Base-by-base conservation (phyloP, 306 rosid species). In the Prunus fruticosa region DNA sequence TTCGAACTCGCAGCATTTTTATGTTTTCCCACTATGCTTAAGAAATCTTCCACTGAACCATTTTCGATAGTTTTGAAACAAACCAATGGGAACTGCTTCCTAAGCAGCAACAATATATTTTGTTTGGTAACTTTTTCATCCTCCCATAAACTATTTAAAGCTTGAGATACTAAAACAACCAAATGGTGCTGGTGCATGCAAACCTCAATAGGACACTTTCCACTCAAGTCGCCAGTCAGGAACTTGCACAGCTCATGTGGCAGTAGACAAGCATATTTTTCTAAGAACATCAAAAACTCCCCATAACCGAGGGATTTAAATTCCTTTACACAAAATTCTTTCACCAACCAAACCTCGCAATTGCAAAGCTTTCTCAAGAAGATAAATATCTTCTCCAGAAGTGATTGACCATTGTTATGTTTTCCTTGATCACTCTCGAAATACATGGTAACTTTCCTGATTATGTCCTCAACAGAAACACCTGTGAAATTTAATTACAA, bases 291-390 rank as follows among this genome's bases (percentile, higher is more conserved):
- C 68, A 86, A 76, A 73, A 94, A 89, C 69, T 89, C 95, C 85
- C 96, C 97, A 73, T 81, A 53, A 79, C 98, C 98, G 71, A 94
- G 93, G 79, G 89, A 81, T 76, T 57, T 86, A 34, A 94, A 94
- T 74, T 86, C 88, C 84, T 82, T 74, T 53, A 84, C 89, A 64
- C 86, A 77, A 86, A 87, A 89, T 76, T 90, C 89, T 81, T 90
- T 89, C 27, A 84, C 79, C 66, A 94, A 82, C 97, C 96, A 91
- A 73, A 23, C 75, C 87, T 88, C 95, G 77, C 97, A 94, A 60
- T 82, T 75, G 51, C 79, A 84, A 67, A 94, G 89, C 86, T 87
- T 88, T 84, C 80, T 87, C 84, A 86, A 75, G 72, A 86, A 77
- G 76, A 76, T 64, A 58, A 85, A 74, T 77, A 78, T 81, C 64